Percentiles rank a stretch among this genome's conserved stretches.
Evolutionary conservation across 1,139 yeast species (phyloP).

Genomic region (Kluyveromyces sp.): DNA sequence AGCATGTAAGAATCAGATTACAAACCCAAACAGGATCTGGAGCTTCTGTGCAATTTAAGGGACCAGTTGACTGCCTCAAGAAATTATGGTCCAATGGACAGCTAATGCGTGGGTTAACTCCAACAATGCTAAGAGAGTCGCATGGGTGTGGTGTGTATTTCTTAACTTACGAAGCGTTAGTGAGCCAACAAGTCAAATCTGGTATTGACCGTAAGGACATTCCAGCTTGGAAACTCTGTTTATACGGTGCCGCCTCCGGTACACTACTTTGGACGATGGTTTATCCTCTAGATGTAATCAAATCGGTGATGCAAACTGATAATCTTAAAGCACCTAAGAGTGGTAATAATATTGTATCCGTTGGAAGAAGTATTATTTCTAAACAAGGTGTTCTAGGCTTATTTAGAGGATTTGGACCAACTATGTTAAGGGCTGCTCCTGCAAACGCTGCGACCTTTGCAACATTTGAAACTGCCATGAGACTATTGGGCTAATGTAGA

Average conservation of each 20-base stretch:
- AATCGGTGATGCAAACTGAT: conserved; percentile 83
- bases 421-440: conserved; percentile 41
- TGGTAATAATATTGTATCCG: conserved; percentile 36
- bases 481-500: conserved; percentile 34
- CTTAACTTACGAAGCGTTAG: conserved; percentile 78
- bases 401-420: conserved; percentile 30
- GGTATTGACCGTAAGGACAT: conserved; percentile 45
- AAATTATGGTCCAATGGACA: conserved; percentile 56
- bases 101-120: conserved; percentile 68
- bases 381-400: conserved; percentile 24
- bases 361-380: conserved; percentile 40
- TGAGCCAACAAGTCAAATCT: conserved; percentile 45
- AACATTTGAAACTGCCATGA: conserved; percentile 81
- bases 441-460: conserved; percentile 95
- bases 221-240: conserved; percentile 76
- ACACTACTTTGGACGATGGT: conserved; percentile 73
- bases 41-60: conserved; percentile 38
- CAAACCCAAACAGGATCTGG: conserved; percentile 55
- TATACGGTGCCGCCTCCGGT: conserved; percentile 81
- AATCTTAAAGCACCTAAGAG: conserved; percentile 42
- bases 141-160: conserved; percentile 87
- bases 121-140: conserved; percentile 76
- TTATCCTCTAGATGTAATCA: conserved; percentile 81
- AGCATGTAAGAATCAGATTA: conserved; percentile 82
- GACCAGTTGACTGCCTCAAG: conserved; percentile 74